Evolutionary conservation across 2,329 filamentous ascomycete species (phyloP).

Genomic region (Fusarium fracticaudum): DNA sequence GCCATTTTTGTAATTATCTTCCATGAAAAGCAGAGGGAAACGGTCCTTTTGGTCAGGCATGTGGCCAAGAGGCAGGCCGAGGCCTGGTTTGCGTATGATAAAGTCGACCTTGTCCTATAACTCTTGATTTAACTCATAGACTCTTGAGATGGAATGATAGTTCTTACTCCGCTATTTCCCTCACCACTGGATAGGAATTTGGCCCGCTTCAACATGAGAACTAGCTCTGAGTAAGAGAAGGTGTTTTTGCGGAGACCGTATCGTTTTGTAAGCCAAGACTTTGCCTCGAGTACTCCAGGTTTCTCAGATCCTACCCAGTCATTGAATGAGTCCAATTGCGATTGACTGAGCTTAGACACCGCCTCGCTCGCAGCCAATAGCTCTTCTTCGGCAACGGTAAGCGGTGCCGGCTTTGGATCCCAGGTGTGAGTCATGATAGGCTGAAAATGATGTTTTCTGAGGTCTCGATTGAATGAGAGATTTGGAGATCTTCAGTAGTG

Average conservation of each 20-base stretch:
- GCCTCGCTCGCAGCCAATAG: neutral
- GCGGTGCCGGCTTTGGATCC: neutral
- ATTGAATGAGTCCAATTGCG: neutral
- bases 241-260: neutral
- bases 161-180: neutral
- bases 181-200: neutral
- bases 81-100: neutral
- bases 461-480: fast-evolving
- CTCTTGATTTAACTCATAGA: neutral
- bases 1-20: neutral
- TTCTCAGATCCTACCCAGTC: neutral
- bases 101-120: neutral
- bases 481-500: fast-evolving
- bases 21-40: neutral
- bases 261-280: neutral
- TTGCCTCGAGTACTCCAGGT: neutral
- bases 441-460: neutral
- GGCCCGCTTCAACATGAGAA: neutral
- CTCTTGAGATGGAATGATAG: neutral
- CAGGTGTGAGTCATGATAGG: neutral
- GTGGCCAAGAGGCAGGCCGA: neutral
- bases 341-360: neutral
- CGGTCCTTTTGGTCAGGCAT: neutral
- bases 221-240: neutral
- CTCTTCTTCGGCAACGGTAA: neutral